These are phyloP conservation scores for Petunia secreta DNA, from an alignment of 257 asterid genomes.

Conservation along the genomic window DNA sequence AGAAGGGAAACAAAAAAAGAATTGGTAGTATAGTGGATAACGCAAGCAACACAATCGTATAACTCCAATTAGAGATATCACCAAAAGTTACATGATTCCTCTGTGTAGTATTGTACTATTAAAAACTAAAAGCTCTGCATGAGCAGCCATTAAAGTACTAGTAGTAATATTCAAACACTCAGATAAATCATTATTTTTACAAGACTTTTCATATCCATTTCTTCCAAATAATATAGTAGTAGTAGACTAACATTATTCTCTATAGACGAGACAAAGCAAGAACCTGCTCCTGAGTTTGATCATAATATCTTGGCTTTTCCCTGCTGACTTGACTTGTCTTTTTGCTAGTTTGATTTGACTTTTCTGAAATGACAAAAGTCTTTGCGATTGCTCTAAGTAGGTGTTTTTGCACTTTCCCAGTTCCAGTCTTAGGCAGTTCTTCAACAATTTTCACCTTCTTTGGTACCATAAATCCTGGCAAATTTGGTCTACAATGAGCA, in stretches of 20 bases:
- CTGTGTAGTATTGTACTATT: not conserved
- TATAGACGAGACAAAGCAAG: constrained; percentile 65
- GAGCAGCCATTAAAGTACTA: not conserved
- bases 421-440: constrained; percentile 69
- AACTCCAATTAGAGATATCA: not conserved
- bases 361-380: constrained; percentile 34
- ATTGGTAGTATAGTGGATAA: not conserved
- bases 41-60: not conserved
- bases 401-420: constrained; percentile 75
- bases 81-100: not conserved
- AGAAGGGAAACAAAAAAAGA: too few relatives aligned
- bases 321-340: constrained; percentile 30
- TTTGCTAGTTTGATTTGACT: constrained; percentile 21
- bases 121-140: not conserved
- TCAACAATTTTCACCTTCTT: constrained; percentile 63
- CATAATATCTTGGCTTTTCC: constrained; percentile 32
- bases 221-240: not conserved
- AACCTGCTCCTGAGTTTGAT: constrained; percentile 46
- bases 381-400: constrained; percentile 65
- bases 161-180: not conserved
- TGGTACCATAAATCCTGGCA: constrained; percentile 80
- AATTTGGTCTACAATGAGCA: constrained; percentile 57
- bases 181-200: not conserved
- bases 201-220: not conserved
- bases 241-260: constrained; percentile 5